Base-by-base conservation (phyloP, 768 basidiomycete species). In the Mycena albidolilacea region DNA sequence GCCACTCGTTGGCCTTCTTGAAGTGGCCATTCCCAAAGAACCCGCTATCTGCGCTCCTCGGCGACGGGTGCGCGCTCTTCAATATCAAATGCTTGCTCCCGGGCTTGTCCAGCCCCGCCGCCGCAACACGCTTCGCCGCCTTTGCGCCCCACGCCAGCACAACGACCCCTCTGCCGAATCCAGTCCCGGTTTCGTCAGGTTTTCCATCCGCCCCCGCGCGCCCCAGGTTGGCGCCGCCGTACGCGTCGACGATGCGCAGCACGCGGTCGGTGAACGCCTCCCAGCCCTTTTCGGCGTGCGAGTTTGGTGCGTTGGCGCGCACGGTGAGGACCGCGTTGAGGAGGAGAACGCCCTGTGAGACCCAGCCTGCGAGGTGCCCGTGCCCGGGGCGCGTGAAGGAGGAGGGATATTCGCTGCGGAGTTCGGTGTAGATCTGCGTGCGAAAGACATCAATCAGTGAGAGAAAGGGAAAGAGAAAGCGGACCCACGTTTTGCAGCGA, bases 241-340 rank as follows among this genome's bases (percentile, higher is more conserved):
- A 94, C 79, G 86, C 89, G 81, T 94, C 89, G 73, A 97, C 92
- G 70, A 91, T 87, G 73, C 92, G 89, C 70, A 97, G 85, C 71
- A 97, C 92, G 75, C 81, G 85, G 75, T 93, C 94, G 5, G 97
- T 98, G 80, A 97, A 98, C 64, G 87, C 82, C 81, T 98, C 96
- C 97, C 97, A 98, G 68, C 97, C 97, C 81, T 87, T 91, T 77
- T 90, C 89, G 50, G 91, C 89, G 82, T 98, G 97, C 64, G 96
- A 96, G 48, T 89, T 94, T 17, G 97, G 90, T 67, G 88, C 77
- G 69, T 88, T 87, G 0, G 93, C 93, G 66, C 90, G 89, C 48
- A 98, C 97, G 3, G 97, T 97, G 61, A 98, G 87, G 71, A 92
- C 93, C n/a, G 96, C 95, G 84, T 98, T 98, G 59, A 98, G 89